Evolutionary conservation across 306 rosid genomes (phyloP), one percentile per base, ranked within the genome.

Genomic region (Sophora flavescens): DNA sequence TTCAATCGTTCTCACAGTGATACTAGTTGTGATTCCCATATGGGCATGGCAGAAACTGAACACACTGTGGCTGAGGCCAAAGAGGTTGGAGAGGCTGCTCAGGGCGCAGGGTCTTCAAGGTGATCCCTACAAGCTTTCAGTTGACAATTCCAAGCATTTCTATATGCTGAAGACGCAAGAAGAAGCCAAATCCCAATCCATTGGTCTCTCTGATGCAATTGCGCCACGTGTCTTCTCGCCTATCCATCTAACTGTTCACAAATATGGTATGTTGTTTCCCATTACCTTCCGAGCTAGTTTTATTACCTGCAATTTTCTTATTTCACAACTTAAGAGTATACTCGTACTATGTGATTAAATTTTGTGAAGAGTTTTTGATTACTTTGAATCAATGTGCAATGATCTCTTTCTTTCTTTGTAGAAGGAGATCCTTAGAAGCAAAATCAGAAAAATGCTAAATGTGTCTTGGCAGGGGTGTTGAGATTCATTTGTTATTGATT

Each of bases 91-190:
- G 45, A 77, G 63, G 38, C 14, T 13, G 4, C 76, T 86, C 5
- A 77, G 82, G 62, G 11, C 74, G 30, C 87, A 89, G 75, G 86
- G 90, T 14, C 59, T 82, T 18, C 2, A 11, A 0, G 90, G 84
- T 6, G 81, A 84, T 5, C 52, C 90, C 5, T 88, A 88, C 13
- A 65, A 79, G 15, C 3, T 86, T 30, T 42, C 63, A 6, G 11
- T 17, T 41, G 87, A 87, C 5, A 87, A 84, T 15, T 15, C 60
- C 2, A 69, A 69, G 15, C 70, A 81, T 6, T 11, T 6, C 9
- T 33, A 26, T 59, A 48, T 16, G 15, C 9, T 71, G 16, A 38
- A 51, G 50, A 33, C 80, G 80, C 8, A 39, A 2, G 11, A 80
- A 44, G 52, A 70, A 70, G 86, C 84, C 2, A 48, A 1, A 2